Percentiles rank a stretch among this genome's conserved stretches.
Conservation (phyloP, 352 stramenopile genomes). For the Globisporangium megalacanthum region DNA sequence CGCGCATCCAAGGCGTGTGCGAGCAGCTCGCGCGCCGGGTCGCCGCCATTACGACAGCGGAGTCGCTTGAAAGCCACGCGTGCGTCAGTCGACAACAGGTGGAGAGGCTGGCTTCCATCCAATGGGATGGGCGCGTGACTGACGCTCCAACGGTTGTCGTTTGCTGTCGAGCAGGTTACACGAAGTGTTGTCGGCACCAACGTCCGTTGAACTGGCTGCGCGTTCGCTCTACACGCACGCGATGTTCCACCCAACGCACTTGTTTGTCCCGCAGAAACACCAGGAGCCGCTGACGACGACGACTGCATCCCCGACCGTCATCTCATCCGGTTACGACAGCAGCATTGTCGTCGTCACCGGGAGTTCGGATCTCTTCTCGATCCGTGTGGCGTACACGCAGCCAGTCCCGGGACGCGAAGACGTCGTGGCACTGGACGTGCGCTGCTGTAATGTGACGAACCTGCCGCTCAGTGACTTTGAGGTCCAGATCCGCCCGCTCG, state of each 20-base stretch:
- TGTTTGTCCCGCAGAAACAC: slow-evolving; percentile 26
- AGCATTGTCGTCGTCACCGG: slow-evolving; percentile 40
- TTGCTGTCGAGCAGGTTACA: slow-evolving; percentile 2
- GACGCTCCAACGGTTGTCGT: background rate
- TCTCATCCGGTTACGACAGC: background rate
- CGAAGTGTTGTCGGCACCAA: background rate
- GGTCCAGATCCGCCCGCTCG: slow-evolving; percentile 46
- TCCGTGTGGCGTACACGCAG: slow-evolving; percentile 57
- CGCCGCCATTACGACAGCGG: background rate
- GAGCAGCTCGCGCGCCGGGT: slow-evolving; percentile 18
- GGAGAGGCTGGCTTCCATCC: background rate
- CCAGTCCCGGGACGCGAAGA: slow-evolving; percentile 35
- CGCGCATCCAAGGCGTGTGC: slow-evolving; percentile 23
- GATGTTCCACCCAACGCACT: slow-evolving; percentile 31
- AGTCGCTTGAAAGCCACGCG: slow-evolving; percentile 9
- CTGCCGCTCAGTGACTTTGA: slow-evolving; percentile 58
- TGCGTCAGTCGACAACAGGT: slow-evolving; percentile 2
- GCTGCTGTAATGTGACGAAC: slow-evolving; percentile 64
- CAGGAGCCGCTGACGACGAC: background rate
- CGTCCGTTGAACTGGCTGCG: background rate
- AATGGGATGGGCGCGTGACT: background rate
- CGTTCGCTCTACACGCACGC: slow-evolving; percentile 20
- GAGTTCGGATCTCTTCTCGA: slow-evolving; percentile 48
- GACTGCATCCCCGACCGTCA: background rate
- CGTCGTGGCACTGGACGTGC: slow-evolving; percentile 39